These are phyloP conservation scores for Micromonas commoda DNA, from an alignment of 139 green algal genomes.

Conservation along the genomic window DNA sequence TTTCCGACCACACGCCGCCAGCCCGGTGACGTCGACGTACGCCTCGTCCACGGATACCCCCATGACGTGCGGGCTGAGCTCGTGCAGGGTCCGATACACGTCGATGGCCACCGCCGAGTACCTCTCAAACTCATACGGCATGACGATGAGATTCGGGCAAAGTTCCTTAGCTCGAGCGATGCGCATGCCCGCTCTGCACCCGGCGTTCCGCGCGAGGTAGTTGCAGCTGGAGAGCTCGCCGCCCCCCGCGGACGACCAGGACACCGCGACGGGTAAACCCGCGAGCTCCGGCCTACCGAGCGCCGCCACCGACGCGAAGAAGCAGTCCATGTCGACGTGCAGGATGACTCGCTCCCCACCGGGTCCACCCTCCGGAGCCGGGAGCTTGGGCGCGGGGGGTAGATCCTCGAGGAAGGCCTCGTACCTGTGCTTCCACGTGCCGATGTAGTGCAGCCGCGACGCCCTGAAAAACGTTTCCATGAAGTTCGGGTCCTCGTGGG, in stretches of 20 bases:
- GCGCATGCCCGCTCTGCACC: conserved; percentile 73
- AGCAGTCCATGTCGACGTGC: conserved; percentile 97
- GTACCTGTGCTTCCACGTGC: background rate
- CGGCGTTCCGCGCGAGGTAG: conserved; percentile 75
- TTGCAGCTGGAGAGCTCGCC: conserved; percentile 83
- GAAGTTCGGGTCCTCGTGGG: background rate
- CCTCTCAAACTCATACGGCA: conserved; percentile 91
- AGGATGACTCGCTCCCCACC: conserved; percentile 52
- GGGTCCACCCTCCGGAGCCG: too few species aligned
- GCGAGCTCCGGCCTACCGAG: conserved; percentile 24
- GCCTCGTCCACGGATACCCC: conserved; percentile 91
- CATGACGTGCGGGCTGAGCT: conserved; percentile 57
- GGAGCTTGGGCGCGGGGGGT: background rate
- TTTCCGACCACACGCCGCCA: conserved; percentile 26
- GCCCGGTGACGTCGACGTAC: conserved; percentile 80
- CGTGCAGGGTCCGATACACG: conserved; percentile 78
- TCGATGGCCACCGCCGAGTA: conserved; percentile 79
- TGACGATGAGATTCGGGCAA: conserved; percentile 82
- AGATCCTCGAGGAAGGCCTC: background rate
- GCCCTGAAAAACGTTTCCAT: background rate
- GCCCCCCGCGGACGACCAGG: conserved; percentile 50
- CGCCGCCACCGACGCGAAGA: conserved; percentile 73
- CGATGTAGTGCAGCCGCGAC: conserved; percentile 16
- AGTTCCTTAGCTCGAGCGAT: conserved; percentile 71
- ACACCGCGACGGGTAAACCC: conserved; percentile 61